Evolutionary conservation across 805 yeast genomes (phyloP).

Genomic region (Kuraishia capsulata): DNA sequence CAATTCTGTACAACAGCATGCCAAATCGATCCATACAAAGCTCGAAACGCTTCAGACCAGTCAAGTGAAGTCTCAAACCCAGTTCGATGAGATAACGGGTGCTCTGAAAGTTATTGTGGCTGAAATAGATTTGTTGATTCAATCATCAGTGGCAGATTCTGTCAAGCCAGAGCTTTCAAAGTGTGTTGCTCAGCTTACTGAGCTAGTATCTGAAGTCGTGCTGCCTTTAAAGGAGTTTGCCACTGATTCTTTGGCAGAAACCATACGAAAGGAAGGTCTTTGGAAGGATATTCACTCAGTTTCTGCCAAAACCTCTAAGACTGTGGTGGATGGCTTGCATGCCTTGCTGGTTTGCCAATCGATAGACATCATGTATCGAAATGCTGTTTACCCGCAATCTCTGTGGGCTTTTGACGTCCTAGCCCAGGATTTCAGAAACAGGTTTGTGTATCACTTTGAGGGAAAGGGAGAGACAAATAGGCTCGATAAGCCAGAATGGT

Average conservation of each 20-base stretch:
- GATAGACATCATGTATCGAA: conserved; percentile 16
- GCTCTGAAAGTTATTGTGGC: background rate
- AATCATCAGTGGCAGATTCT: background rate
- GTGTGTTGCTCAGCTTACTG: background rate
- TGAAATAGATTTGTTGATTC: background rate
- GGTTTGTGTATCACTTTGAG: conserved; percentile 57
- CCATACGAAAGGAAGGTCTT: background rate
- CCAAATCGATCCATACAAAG: conserved; percentile 2
- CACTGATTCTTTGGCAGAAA: background rate
- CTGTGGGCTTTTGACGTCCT: conserved; percentile 45
- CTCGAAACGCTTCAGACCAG: conserved; percentile 1
- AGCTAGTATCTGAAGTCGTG: conserved; percentile 10
- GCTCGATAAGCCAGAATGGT: conserved; percentile 66
- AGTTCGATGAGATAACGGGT: background rate
- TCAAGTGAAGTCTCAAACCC: conserved; percentile 5
- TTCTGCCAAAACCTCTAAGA: conserved; percentile 5
- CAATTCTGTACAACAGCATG: conserved; percentile 1
- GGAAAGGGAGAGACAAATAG: conserved; percentile 50
- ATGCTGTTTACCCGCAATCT: conserved; percentile 27
- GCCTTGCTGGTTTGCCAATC: conserved; percentile 22
- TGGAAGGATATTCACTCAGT: background rate
- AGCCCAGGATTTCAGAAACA: conserved; percentile 31
- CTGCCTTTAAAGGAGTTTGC: conserved; percentile 7
- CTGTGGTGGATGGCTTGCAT: conserved; percentile 5
- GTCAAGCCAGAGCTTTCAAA: background rate